Percentiles rank a stretch among this genome's conserved stretches.
Evolutionary conservation across 2,329 filamentous ascomycete genomes (phyloP).

Genomic region (Madurella fahalii): DNA sequence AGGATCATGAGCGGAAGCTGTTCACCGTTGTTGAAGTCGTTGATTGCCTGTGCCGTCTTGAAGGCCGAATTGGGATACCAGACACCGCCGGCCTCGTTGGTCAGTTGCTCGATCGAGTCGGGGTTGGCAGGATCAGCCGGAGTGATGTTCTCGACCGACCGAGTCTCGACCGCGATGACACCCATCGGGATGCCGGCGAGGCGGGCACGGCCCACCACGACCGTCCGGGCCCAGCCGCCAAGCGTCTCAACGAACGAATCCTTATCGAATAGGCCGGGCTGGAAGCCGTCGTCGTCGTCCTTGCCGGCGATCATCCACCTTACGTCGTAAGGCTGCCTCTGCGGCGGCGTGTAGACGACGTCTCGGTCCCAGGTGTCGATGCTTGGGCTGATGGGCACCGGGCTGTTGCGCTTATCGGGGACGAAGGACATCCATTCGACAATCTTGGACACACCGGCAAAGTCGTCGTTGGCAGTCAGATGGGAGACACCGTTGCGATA

Average conservation of each 20-base stretch:
- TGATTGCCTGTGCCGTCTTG: conserved; percentile 98
- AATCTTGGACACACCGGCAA: conserved; percentile 95
- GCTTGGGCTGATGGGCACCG: conserved; percentile 85
- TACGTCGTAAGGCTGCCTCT: conserved; percentile 86
- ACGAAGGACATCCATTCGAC: conserved; percentile 98
- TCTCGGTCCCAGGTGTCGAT: conserved; percentile 91
- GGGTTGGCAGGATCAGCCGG: conserved; percentile 97
- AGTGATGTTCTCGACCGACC: conserved; percentile 92
- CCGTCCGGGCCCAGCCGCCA: conserved; percentile 93
- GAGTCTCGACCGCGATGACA: conserved; percentile 95
- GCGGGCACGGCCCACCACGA: conserved; percentile 92
- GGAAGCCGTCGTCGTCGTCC: conserved; percentile 78
- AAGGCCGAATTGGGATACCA: conserved; percentile 99
- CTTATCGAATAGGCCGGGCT: conserved; percentile 90
- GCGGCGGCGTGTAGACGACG: conserved; percentile 73
- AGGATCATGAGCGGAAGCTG: conserved; percentile 98
- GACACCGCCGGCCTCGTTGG: conserved; percentile 93
- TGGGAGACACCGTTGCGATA: conserved; percentile 99
- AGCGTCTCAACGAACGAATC: conserved; percentile 96
- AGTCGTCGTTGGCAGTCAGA: conserved; percentile 97
- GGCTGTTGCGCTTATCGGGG: conserved; percentile 88
- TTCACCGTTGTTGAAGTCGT: conserved; percentile 98
- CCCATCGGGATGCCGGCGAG: conserved; percentile 96
- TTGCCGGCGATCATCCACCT: conserved; percentile 89
- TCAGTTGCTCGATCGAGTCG: conserved; percentile 94